phyloP scores from a whole-genome alignment of 106 monocot species.

The Vanilla planifolia region DNA sequence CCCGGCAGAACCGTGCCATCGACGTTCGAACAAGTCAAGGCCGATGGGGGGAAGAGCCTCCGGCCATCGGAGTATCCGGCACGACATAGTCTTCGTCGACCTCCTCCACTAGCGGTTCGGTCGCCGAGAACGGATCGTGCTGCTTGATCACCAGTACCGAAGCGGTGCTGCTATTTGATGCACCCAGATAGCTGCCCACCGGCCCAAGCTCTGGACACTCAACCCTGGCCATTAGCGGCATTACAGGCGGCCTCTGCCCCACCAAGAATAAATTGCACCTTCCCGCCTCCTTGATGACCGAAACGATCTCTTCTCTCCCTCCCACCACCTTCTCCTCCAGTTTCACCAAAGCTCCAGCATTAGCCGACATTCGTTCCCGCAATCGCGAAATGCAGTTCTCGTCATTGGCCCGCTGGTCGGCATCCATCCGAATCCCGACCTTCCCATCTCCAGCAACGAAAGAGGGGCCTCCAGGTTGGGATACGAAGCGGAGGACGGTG shows the following conservation, averaged over 20 bases:
- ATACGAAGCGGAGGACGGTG: constrained; percentile 17
- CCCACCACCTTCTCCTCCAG: constrained; percentile 14
- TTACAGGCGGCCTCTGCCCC: constrained; percentile 7
- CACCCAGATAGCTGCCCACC: constrained; percentile 35
- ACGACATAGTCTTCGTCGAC: constrained; percentile 1
- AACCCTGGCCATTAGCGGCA: constrained; percentile 1
- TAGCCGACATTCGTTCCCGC: neutral
- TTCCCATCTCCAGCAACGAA: constrained; percentile 1
- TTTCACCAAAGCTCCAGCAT: constrained; percentile 1
- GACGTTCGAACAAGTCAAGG: too few species aligned
- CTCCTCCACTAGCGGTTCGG: constrained; percentile 7
- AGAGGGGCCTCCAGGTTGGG: constrained; percentile 1
- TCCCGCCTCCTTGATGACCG: constrained; percentile 15
- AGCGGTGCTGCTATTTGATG: constrained; percentile 22
- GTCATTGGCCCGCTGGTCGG: constrained; percentile 9
- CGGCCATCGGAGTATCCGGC: constrained; percentile 18
- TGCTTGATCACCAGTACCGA: constrained; percentile 40
- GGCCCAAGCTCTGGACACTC: constrained; percentile 51
- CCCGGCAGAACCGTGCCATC: too few species aligned
- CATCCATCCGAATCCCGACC: constrained; percentile 9
- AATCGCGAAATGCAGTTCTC: neutral
- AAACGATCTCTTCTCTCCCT: constrained; percentile 16
- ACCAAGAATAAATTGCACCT: constrained; percentile 21
- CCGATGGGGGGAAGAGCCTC: neutral
- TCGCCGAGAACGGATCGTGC: constrained; percentile 17